These are phyloP conservation scores for Xylaria hypoxylon DNA, from an alignment of 2,329 filamentous ascomycete genomes.

Conservation along the genomic window DNA sequence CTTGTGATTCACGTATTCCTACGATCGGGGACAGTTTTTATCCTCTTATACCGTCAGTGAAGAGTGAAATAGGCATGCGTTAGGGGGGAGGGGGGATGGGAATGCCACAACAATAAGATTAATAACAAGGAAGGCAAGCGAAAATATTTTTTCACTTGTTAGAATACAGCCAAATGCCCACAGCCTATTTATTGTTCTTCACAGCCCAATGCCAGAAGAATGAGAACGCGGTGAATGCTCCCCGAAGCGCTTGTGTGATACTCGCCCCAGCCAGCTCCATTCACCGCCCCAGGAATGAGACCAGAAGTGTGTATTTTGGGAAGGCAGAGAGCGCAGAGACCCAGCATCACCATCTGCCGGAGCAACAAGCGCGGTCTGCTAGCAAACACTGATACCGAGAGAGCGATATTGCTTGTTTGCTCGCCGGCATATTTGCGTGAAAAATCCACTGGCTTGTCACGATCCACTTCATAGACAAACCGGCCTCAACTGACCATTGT, in stretches of 20 bases:
- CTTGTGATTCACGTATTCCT: background rate
- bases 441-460: background rate
- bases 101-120: slow-evolving; percentile 8
- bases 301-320: background rate
- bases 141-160: background rate
- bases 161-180: slow-evolving; percentile 1
- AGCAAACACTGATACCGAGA: slow-evolving; percentile 2
- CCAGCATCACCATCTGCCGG: background rate
- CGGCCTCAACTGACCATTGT: background rate
- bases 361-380: background rate
- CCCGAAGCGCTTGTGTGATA: slow-evolving; percentile 1
- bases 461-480: background rate
- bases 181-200: background rate
- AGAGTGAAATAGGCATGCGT: background rate
- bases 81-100: background rate
- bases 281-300: background rate
- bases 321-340: background rate
- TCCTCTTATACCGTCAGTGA: background rate
- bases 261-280: background rate
- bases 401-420: slow-evolving; percentile 20
- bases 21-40: background rate
- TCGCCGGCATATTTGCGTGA: background rate
- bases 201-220: background rate
- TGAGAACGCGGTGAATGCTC: background rate
- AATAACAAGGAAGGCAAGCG: background rate